phyloP scores from a whole-genome alignment of 2,329 filamentous ascomycete species.

The Colletotrichum sp. region DNA sequence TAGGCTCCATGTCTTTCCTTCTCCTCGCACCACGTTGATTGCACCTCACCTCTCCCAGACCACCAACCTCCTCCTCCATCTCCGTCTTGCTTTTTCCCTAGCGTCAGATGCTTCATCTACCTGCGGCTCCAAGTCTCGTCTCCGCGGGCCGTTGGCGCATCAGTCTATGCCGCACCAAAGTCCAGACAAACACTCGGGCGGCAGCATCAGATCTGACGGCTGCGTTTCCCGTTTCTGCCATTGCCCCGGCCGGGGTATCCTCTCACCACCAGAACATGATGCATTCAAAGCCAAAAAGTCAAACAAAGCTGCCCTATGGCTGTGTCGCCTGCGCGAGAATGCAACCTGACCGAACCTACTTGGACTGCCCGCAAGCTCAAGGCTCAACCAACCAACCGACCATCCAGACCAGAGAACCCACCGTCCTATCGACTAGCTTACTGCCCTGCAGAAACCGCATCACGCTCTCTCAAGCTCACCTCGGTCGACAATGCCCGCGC shows the following conservation, averaged over 20 bases:
- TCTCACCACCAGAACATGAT: background rate
- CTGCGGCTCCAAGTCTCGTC: background rate
- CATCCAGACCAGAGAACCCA: background rate
- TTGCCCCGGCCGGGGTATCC: slow-evolving; percentile 11
- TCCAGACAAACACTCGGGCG: background rate
- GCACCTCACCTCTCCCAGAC: background rate
- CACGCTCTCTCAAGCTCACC: background rate
- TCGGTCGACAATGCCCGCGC: background rate
- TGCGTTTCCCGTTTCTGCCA: slow-evolving; percentile 1
- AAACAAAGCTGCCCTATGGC: background rate
- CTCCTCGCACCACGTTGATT: background rate
- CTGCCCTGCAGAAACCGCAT: background rate
- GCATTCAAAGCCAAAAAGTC: background rate
- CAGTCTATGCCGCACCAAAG: background rate
- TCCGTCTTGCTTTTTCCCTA: background rate
- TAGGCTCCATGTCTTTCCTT: background rate
- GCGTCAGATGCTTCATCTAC: background rate
- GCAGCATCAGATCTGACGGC: background rate
- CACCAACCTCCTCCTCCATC: background rate
- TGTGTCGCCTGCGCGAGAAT: background rate
- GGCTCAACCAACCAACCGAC: background rate
- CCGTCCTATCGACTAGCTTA: background rate
- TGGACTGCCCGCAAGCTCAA: background rate
- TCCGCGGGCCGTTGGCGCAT: background rate
- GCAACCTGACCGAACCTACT: background rate